Percentiles rank a stretch among this genome's conserved stretches.
These are phyloP conservation scores for Ustilago shanxiensis DNA, from an alignment of 1,284 basidiomycete species.

Conservation along the genomic window DNA sequence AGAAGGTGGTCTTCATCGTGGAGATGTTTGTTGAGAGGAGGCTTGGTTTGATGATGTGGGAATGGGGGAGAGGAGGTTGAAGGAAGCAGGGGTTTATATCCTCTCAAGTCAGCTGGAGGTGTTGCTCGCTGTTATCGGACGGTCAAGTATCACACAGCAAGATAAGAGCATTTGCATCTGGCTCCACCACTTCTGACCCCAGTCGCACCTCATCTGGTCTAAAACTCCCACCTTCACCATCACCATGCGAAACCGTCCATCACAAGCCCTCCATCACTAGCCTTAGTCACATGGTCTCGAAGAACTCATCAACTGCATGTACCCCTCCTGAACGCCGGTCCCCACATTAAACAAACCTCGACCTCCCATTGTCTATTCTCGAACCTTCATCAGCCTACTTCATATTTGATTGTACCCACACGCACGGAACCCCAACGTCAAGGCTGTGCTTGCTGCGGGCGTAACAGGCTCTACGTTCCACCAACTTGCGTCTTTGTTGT, in stretches of 20 bases:
- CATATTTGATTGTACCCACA: neutral
- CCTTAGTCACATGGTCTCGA: neutral
- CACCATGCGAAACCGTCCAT: neutral
- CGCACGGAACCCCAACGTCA: neutral
- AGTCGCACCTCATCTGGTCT: no score
- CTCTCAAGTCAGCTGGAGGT: no score
- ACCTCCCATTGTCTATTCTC: neutral
- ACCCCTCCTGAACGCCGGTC: neutral
- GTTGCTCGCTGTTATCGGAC: no score
- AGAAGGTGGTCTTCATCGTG: neutral
- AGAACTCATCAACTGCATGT: neutral
- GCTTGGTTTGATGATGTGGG: neutral
- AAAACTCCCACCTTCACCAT: neutral
- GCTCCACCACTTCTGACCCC: no score
- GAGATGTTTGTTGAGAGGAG: neutral
- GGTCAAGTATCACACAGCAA: no score
- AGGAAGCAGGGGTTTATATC: neutral
- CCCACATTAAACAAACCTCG: neutral
- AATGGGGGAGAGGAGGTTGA: neutral
- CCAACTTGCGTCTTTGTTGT: no score
- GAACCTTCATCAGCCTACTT: slow-evolving; percentile 1
- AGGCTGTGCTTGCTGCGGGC: neutral
- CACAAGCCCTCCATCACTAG: no score
- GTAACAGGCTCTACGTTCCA: no score
- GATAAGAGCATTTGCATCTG: no score